Percentiles rank a stretch among this genome's conserved stretches.
Evolutionary conservation across 306 rosid genomes (phyloP).

Genomic region (Pterocarpus santalinus): DNA sequence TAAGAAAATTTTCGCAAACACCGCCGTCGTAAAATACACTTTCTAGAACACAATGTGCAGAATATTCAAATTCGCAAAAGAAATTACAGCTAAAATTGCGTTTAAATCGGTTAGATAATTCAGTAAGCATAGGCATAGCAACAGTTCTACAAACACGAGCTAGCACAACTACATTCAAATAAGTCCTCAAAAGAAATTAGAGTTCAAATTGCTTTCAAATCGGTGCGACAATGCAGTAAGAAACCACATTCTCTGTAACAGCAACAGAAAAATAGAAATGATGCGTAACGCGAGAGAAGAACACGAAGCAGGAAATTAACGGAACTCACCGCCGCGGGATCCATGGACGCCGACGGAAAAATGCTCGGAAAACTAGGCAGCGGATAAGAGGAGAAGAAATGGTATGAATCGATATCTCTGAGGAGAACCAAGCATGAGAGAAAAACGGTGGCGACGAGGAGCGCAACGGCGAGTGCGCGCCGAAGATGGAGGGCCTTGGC

Average conservation of each 20-base stretch:
- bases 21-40: constrained; percentile 11
- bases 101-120: constrained; percentile 27
- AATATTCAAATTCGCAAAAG: constrained; percentile 23
- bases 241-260: background rate
- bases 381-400: constrained; percentile 55
- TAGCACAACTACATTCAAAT: constrained; percentile 24
- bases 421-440: constrained; percentile 64
- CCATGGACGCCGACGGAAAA: constrained; percentile 44
- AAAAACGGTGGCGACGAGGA: constrained; percentile 61
- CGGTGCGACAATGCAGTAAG: constrained; percentile 1
- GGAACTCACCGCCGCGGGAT: constrained; percentile 57
- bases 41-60: background rate
- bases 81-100: constrained; percentile 31
- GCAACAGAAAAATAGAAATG: background rate
- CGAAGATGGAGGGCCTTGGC: constrained; percentile 42
- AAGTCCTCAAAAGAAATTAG: background rate
- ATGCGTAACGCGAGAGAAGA: background rate
- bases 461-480: constrained; percentile 42
- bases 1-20: background rate
- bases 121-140: background rate
- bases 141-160: background rate
- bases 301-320: constrained; percentile 9
- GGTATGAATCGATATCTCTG: constrained; percentile 57
- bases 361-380: constrained; percentile 44
- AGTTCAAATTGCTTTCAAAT: constrained; percentile 24